Base-by-base conservation (phyloP, 2,329 filamentous ascomycete genomes). In the Zasmidium angulare region DNA sequence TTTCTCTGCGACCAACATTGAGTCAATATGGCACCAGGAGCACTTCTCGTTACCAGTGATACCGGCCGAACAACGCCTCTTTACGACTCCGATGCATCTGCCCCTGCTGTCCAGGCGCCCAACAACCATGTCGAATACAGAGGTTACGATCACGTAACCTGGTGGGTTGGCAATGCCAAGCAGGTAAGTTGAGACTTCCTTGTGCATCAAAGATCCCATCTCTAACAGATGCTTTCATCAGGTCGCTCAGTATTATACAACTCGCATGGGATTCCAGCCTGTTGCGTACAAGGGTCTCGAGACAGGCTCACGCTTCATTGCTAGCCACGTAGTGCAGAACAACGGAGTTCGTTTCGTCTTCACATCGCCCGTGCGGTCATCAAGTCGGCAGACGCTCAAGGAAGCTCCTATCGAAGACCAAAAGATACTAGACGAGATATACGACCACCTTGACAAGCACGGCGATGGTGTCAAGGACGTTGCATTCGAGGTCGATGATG, bases 91-190 rank as follows among this genome's bases (percentile, higher is more conserved):
- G 59, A 63, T 26, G 53, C 51, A 17, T 56, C 46, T 43, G 36
- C 62, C 12, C 54, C 58, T 23, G 52, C 61, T 3, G 53, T 62
- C 21, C 58, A 59, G 53, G 24, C 60, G 40, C 46, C 57, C 7
- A 46, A 49, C 2, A 23, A 48, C 36, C 57, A 66, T 12, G 59
- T 66, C 52, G 56, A 67, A 7, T 93, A 96, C 79, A 85, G 86
- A 62, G 92, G 91, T 72, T 97, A 96, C 75, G 91, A 96, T 77
- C 90, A 96, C 76, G 85, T 96, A 58, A 93, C 91, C 67, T 97
- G 93, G 93, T 96, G 91, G 80, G 93, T 97, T 26, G 92, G 93
- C 73, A 98, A 98, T 74, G 93, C 93, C 69, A 97, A 97, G 21
- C 51, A 53, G n/a, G 48, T 50, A 26, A 26, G 48, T 17, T 19